Conservation (phyloP, 2,329 filamentous ascomycete species). For the Colletotrichum lini region DNA sequence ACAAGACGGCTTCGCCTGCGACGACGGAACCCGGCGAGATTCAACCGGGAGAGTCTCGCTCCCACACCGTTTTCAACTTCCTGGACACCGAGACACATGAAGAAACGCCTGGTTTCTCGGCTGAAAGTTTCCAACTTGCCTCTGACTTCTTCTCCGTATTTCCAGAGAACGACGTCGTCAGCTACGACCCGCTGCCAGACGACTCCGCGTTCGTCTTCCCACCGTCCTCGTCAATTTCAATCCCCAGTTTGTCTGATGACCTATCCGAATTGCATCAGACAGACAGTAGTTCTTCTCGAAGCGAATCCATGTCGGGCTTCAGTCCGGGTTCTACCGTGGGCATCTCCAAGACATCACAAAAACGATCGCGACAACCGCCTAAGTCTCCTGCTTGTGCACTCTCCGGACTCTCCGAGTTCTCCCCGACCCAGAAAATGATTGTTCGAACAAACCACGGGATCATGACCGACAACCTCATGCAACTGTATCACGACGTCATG, state of each 20-base stretch:
- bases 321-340: background rate
- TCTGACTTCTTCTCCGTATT: background rate
- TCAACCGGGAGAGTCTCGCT: background rate
- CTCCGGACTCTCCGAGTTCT: constrained; percentile 37
- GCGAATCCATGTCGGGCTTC: background rate
- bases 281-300: background rate
- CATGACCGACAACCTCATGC: constrained; percentile 60
- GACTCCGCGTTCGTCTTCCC: constrained; percentile 10
- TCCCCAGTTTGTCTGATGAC: background rate
- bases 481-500: constrained; percentile 68
- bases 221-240: constrained; percentile 4
- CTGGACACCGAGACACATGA: background rate
- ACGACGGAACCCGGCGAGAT: background rate
- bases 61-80: background rate
- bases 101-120: background rate
- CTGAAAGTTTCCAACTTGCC: background rate
- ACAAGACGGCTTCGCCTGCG: background rate
- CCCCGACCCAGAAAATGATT: constrained; percentile 46
- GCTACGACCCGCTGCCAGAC: background rate
- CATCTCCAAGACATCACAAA: background rate
- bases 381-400: background rate
- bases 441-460: constrained; percentile 50
- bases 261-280: background rate
- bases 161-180: background rate
- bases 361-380: constrained; percentile 10